These are phyloP conservation scores for Cymbopogon flexuosus DNA, from an alignment of 202 grass and related monocot species.

Conservation along the genomic window DNA sequence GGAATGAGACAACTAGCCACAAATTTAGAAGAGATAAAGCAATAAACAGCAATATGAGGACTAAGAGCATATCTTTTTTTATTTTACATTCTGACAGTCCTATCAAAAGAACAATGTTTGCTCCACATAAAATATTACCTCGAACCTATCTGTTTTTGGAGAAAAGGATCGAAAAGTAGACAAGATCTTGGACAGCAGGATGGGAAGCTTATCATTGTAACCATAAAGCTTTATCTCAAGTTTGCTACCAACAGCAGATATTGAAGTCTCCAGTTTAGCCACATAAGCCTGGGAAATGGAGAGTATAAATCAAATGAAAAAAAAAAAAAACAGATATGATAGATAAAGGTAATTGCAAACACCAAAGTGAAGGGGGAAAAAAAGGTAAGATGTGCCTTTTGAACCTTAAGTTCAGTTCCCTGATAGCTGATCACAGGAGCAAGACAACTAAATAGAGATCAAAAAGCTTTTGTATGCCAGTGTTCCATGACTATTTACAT, in stretches of 20 bases:
- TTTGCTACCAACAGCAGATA: constrained; percentile 64
- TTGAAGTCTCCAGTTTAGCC: constrained; percentile 79
- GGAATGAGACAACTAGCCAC: background rate
- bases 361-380: background rate
- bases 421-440: constrained; percentile 13
- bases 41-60: background rate
- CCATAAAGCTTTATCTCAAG: constrained; percentile 86
- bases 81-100: background rate
- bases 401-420: background rate
- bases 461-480: background rate
- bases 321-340: background rate
- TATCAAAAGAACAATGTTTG: constrained; percentile 12
- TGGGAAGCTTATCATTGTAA: constrained; percentile 83
- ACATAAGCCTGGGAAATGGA: constrained; percentile 57
- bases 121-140: constrained; percentile 50
- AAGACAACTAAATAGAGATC: constrained; percentile 5
- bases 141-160: constrained; percentile 74
- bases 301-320: background rate
- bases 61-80: background rate
- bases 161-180: constrained; percentile 52
- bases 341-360: background rate
- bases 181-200: constrained; percentile 76
- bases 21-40: background rate
- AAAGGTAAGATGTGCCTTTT: background rate
- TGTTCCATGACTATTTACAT: background rate